Evolutionary conservation across 2,329 filamentous ascomycete species (phyloP).

Genomic region (Exophiala xenobiotica): DNA sequence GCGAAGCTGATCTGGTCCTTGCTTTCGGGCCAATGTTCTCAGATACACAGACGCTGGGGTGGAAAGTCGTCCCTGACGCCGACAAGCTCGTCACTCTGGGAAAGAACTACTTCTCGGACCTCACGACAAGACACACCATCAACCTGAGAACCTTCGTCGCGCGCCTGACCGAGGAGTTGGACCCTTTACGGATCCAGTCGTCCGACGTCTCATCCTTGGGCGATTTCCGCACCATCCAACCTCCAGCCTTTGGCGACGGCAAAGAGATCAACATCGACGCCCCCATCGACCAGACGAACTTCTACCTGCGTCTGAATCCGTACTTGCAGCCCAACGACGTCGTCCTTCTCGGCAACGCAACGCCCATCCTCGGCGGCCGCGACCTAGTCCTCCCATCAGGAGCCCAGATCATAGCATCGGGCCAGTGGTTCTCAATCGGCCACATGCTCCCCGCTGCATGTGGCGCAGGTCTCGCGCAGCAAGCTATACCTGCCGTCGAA

Average conservation of each 20-base stretch:
- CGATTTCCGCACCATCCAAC: constrained; percentile 17
- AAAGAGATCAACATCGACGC: constrained; percentile 31
- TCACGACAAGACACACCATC: constrained; percentile 51
- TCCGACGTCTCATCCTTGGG: constrained; percentile 15
- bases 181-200: not conserved
- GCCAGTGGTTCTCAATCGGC: constrained; percentile 69
- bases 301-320: constrained; percentile 74
- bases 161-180: constrained; percentile 2
- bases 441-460: constrained; percentile 63
- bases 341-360: constrained; percentile 83
- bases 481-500: too few species aligned
- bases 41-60: constrained; percentile 61
- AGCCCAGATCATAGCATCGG: constrained; percentile 79
- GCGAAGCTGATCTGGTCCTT: constrained; percentile 42
- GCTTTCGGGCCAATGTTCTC: constrained; percentile 47
- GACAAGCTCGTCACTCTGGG: constrained; percentile 79
- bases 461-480: constrained; percentile 67
- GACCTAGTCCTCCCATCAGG: constrained; percentile 74
- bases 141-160: constrained; percentile 4
- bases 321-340: constrained; percentile 73
- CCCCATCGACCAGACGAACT: constrained; percentile 50
- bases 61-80: constrained; percentile 73
- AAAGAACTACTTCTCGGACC: constrained; percentile 66
- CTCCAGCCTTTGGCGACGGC: constrained; percentile 17
- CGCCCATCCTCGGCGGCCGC: constrained; percentile 84